Evolutionary conservation across 306 rosid genomes (phyloP).

Genomic region (Heteromeles arbutifolia): DNA sequence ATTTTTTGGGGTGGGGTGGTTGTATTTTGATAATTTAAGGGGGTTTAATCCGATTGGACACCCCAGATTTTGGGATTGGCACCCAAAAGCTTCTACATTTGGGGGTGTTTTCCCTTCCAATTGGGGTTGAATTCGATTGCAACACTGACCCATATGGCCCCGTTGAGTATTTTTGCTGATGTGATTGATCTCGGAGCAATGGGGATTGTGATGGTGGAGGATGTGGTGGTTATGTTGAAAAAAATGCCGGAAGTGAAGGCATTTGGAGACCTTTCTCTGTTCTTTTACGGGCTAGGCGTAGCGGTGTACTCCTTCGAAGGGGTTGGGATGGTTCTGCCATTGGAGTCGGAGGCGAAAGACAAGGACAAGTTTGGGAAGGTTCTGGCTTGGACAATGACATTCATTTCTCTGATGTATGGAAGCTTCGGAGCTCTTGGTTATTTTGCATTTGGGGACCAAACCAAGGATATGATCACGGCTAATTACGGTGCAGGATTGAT

Average conservation of each 20-base stretch:
- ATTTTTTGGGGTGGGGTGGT: no score
- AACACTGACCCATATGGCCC: constrained; percentile 39
- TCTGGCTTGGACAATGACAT: constrained; percentile 30
- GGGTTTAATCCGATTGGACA: neutral
- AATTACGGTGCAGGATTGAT: constrained; percentile 36
- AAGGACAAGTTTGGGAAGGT: constrained; percentile 40
- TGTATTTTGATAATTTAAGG: no score
- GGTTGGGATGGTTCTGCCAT: constrained; percentile 44
- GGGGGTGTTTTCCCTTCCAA: constrained; percentile 46
- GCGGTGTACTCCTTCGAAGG: constrained; percentile 51
- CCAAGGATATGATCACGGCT: constrained; percentile 43
- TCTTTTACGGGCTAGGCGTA: constrained; percentile 46
- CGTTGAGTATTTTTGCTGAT: constrained; percentile 50
- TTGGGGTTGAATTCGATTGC: constrained; percentile 40
- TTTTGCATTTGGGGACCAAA: constrained; percentile 48
- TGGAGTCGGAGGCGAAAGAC: constrained; percentile 47
- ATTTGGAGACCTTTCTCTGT: constrained; percentile 30
- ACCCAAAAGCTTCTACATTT: constrained; percentile 38
- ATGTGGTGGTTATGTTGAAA: constrained; percentile 11
- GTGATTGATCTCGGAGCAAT: constrained; percentile 47
- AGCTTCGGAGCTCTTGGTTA: constrained; percentile 47
- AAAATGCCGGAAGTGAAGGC: constrained; percentile 24
- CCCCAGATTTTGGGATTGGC: constrained; percentile 18
- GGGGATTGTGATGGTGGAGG: constrained; percentile 38
- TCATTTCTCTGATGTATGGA: constrained; percentile 32